phyloP scores from a whole-genome alignment of 202 grass and related monocot genomes.

The Cymbopogon flexuosus region DNA sequence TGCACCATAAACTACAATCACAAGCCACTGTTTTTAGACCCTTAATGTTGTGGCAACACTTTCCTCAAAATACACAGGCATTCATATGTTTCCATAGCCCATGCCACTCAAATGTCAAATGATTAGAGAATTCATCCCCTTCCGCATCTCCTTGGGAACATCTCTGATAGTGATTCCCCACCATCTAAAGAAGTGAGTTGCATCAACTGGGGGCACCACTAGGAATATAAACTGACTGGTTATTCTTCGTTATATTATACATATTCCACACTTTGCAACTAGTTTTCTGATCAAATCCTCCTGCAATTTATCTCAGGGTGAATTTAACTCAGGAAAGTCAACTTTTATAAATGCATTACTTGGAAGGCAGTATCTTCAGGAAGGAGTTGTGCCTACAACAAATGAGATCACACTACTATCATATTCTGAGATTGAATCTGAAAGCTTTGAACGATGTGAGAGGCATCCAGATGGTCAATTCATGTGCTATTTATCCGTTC shows the following conservation, averaged over 20 bases:
- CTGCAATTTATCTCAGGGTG: slow-evolving; percentile 54
- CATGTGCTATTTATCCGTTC: slow-evolving; percentile 80
- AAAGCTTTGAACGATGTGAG: slow-evolving; percentile 67
- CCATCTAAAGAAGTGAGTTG: neutral
- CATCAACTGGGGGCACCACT: neutral
- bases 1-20: neutral
- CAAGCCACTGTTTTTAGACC: neutral
- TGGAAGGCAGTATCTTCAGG: slow-evolving; percentile 83
- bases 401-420: slow-evolving; percentile 87
- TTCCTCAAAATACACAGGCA: neutral
- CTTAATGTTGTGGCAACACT: neutral
- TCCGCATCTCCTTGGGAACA: neutral
- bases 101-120: neutral
- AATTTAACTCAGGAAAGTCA: slow-evolving; percentile 98
- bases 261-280: neutral
- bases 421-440: slow-evolving; percentile 74
- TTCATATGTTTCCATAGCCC: neutral
- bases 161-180: neutral
- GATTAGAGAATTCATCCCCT: neutral
- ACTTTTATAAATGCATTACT: slow-evolving; percentile 97
- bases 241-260: slow-evolving; percentile 7
- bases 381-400: slow-evolving; percentile 88
- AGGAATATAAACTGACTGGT: neutral
- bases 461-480: slow-evolving; percentile 88
- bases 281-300: neutral